Evolutionary conservation across 2,329 filamentous ascomycete genomes (phyloP).

Genomic region (Amauroascus verrucosus): DNA sequence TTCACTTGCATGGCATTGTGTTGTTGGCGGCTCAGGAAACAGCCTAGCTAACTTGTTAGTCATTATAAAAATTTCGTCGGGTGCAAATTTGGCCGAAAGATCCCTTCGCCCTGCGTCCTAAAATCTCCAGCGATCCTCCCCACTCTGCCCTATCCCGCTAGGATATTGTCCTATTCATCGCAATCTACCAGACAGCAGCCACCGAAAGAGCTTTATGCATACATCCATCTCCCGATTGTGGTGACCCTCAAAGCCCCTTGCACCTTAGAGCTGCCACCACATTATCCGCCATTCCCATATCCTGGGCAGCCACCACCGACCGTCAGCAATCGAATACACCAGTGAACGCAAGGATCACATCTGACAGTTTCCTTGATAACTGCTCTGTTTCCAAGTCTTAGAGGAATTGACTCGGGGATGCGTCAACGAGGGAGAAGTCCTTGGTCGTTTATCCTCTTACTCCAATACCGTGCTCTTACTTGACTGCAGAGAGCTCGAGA

Average conservation of each 20-base stretch:
- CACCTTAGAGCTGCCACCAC: neutral
- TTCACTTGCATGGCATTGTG: no score
- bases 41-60: no score
- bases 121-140: neutral
- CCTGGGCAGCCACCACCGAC: conserved; percentile 1
- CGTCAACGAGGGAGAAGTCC: neutral
- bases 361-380: neutral
- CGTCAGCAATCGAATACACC: neutral
- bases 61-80: neutral
- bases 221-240: neutral
- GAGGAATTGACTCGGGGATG: neutral
- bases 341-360: neutral
- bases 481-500: neutral
- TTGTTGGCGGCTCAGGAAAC: no score
- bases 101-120: neutral
- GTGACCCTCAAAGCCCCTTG: neutral
- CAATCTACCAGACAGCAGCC: neutral
- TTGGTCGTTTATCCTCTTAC: neutral
- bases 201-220: neutral
- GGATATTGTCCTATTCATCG: neutral
- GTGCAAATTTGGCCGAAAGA: neutral
- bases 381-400: neutral
- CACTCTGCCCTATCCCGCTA: neutral
- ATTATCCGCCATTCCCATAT: neutral
- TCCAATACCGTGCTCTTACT: neutral